These are phyloP conservation scores for Sporisorium sorghi DNA, from an alignment of 1,284 basidiomycete species.

Conservation along the genomic window DNA sequence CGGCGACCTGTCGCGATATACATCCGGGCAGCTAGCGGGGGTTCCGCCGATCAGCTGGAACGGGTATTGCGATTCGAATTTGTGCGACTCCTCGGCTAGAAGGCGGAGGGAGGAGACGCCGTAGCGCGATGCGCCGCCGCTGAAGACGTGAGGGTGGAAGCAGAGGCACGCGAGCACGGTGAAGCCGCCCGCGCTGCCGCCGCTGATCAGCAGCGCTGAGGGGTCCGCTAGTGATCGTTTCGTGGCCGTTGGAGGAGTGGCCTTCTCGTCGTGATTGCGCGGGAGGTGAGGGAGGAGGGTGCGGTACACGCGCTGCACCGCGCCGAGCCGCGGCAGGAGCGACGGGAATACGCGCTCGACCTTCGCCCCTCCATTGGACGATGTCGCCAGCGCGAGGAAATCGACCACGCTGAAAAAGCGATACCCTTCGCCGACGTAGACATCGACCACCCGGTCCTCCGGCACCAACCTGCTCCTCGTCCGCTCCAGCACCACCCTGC, in stretches of 20 bases:
- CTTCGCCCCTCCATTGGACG: not conserved
- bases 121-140: conserved; percentile 38
- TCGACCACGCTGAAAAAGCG: conserved; percentile 55
- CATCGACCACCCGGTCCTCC: conserved; percentile 57
- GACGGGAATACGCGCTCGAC: conserved; percentile 26
- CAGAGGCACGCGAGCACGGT: conserved; percentile 74
- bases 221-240: conserved; percentile 30
- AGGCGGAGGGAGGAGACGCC: conserved; percentile 38
- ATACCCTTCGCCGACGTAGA: conserved; percentile 56
- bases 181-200: conserved; percentile 74
- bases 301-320: conserved; percentile 41
- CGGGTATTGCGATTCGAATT: conserved; percentile 76
- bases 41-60: conserved; percentile 75
- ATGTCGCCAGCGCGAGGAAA: conserved; percentile 48
- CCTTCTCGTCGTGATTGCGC: not conserved
- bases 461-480: conserved; percentile 36
- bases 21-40: conserved; percentile 71
- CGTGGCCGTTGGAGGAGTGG: not conserved
- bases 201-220: conserved; percentile 37
- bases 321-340: conserved; percentile 42
- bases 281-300: conserved; percentile 29
- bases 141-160: conserved; percentile 40
- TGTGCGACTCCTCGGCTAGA: conserved; percentile 74
- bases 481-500: not conserved
- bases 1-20: conserved; percentile 74